A percentile compares a stretch with the other conserved stretches of the same genome.
phyloP scores from a whole-genome alignment of 371 early-diverging fungal genomes.

The Choanephora cucurbitarum region DNA sequence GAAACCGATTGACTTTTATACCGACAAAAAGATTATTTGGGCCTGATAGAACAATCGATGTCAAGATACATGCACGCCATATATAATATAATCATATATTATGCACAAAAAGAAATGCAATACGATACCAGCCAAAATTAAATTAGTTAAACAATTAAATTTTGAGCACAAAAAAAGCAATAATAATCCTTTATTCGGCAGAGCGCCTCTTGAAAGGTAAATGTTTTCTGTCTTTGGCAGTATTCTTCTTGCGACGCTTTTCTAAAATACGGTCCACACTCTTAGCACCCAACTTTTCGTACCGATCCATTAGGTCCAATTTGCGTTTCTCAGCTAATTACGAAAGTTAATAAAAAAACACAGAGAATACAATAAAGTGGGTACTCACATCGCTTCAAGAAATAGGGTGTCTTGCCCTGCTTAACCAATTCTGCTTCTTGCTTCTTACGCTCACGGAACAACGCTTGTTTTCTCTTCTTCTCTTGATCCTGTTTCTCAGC shows the following conservation, averaged over 20 bases:
- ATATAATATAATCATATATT: conserved; percentile 8
- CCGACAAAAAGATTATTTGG: no score
- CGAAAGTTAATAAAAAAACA: conserved; percentile 1
- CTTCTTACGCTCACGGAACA: conserved; percentile 77
- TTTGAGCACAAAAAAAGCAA: conserved; percentile 5
- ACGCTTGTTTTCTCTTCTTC: conserved; percentile 63
- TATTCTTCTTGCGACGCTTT: conserved; percentile 87
- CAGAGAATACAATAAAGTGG: background rate
- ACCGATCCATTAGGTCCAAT: conserved; percentile 78
- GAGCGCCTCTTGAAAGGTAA: conserved; percentile 52
- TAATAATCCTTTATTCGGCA: conserved; percentile 6
- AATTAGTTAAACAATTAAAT: no score
- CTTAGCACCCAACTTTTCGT: conserved; percentile 65
- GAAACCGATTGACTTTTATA: no score
- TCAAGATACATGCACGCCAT: background rate
- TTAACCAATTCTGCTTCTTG: conserved; percentile 75
- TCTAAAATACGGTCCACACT: conserved; percentile 81
- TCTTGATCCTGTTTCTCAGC: conserved; percentile 42
- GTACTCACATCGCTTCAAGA: conserved; percentile 78
- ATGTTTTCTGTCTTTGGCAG: conserved; percentile 70
- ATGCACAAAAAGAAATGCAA: conserved; percentile 1
- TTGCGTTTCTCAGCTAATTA: conserved; percentile 76
- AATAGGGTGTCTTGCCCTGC: conserved; percentile 89
- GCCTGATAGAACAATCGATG: no score
- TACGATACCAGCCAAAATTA: no score